Evolutionary conservation across 1,284 basidiomycete species (phyloP).

Genomic region (Laetiporus sulphureus): DNA sequence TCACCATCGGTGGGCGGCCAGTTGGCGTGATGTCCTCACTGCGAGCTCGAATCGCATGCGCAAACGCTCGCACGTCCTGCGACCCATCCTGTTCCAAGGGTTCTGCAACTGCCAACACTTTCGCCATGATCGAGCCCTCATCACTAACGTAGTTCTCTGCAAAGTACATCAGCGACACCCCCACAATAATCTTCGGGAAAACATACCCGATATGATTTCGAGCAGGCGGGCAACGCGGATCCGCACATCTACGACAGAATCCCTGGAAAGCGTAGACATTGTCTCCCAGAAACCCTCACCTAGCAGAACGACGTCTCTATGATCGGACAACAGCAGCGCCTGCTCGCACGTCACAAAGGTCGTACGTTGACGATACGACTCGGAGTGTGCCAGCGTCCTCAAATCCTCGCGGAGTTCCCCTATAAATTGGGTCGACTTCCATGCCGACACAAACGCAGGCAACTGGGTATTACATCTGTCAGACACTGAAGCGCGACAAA

Average conservation of each 20-base stretch:
- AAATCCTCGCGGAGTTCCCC: slow-evolving; percentile 46
- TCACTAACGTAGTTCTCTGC: slow-evolving; percentile 15
- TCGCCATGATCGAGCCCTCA: slow-evolving; percentile 13
- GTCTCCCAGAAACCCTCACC: slow-evolving; percentile 57
- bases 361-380: slow-evolving; percentile 64
- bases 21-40: slow-evolving; percentile 2
- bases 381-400: slow-evolving; percentile 44
- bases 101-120: slow-evolving; percentile 12
- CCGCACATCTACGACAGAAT: slow-evolving; percentile 82
- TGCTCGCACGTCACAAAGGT: slow-evolving; percentile 77
- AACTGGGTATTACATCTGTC: slow-evolving; percentile 31
- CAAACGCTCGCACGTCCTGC: slow-evolving; percentile 26
- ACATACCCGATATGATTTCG: slow-evolving; percentile 40
- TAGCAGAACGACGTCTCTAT: slow-evolving; percentile 33
- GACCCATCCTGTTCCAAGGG: slow-evolving; percentile 18
- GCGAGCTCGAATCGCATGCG: slow-evolving; percentile 12
- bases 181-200: background rate
- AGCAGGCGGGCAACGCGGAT: slow-evolving; percentile 76
- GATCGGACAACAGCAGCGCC: slow-evolving; percentile 42
- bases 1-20: slow-evolving; percentile 10
- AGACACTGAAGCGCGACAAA: slow-evolving; percentile 9
- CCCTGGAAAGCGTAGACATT: slow-evolving; percentile 54
- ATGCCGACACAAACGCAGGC: slow-evolving; percentile 44
- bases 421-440: slow-evolving; percentile 33
- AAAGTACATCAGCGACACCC: slow-evolving; percentile 6